A percentile compares a stretch with the other conserved stretches of the same genome.
Evolutionary conservation across 768 basidiomycete genomes (phyloP).

Genomic region (Asterophora parasitica): DNA sequence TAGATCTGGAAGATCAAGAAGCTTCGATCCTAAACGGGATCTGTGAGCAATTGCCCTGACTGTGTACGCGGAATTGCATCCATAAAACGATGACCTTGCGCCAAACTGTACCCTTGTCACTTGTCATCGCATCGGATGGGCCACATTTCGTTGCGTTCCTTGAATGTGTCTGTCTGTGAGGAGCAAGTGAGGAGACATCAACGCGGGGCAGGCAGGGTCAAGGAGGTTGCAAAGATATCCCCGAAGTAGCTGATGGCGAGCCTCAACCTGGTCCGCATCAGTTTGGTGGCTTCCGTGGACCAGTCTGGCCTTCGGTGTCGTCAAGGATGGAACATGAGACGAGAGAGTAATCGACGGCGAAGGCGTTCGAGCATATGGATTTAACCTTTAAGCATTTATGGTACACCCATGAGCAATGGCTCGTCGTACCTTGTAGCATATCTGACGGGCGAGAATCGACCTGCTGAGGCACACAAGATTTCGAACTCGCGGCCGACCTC

Average conservation of each 20-base stretch:
- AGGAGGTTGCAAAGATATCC: background rate
- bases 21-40: constrained; percentile 12
- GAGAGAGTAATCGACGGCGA: background rate
- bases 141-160: background rate
- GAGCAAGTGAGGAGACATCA: background rate
- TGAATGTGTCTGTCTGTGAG: background rate
- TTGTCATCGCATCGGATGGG: constrained; percentile 3
- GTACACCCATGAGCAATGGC: background rate
- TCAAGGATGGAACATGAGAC: background rate
- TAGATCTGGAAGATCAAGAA: constrained; percentile 23
- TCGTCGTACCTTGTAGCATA: no score
- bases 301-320: background rate
- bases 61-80: background rate
- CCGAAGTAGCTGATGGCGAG: background rate
- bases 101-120: background rate
- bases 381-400: background rate
- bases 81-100: no score
- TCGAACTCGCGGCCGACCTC: no score
- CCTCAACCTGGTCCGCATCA: background rate
- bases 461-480: no score
- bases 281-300: background rate
- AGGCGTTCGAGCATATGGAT: background rate
- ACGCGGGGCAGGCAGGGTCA: constrained; percentile 8
- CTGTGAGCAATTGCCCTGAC: background rate
- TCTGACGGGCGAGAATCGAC: no score